phyloP scores from a whole-genome alignment of 176 grass and related monocot genomes.

The Ananas comosus region DNA sequence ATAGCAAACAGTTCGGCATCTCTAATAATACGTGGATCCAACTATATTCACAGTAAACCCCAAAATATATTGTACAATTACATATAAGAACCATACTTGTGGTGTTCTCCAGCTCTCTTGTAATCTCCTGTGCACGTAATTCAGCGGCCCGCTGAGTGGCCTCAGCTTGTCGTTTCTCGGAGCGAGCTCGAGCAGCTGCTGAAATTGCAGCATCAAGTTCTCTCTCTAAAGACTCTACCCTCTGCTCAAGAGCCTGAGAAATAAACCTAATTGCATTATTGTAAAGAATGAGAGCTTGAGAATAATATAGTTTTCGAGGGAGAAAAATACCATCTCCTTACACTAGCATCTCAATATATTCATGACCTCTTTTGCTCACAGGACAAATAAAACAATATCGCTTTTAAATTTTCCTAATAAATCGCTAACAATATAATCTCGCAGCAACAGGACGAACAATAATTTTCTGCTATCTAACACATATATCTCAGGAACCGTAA shows the following conservation, averaged over 20 bases:
- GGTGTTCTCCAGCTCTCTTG: constrained; percentile 91
- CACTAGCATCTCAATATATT: background rate
- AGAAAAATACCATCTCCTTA: background rate
- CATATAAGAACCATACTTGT: constrained; percentile 42
- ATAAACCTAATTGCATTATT: background rate
- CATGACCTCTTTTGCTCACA: background rate
- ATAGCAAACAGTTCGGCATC: background rate
- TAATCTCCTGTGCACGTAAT: constrained; percentile 53
- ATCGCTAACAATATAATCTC: too few relatives aligned
- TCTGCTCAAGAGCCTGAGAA: constrained; percentile 65
- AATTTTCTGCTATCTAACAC: too few relatives aligned
- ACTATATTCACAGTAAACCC: too few relatives aligned
- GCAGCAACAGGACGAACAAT: too few relatives aligned
- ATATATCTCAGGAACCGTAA: too few relatives aligned
- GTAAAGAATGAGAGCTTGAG: background rate
- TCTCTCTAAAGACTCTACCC: constrained; percentile 81
- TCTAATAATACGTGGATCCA: background rate
- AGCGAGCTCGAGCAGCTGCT: constrained; percentile 75
- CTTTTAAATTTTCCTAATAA: too few relatives aligned
- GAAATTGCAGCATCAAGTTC: constrained; percentile 87
- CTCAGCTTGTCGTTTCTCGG: constrained; percentile 85
- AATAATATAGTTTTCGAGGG: background rate
- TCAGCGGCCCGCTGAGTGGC: constrained; percentile 68
- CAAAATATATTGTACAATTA: background rate
- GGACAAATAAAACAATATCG: background rate